Base-by-base conservation (phyloP, 371 early-diverging fungal genomes). In the Apophysomyces ossiformis region DNA sequence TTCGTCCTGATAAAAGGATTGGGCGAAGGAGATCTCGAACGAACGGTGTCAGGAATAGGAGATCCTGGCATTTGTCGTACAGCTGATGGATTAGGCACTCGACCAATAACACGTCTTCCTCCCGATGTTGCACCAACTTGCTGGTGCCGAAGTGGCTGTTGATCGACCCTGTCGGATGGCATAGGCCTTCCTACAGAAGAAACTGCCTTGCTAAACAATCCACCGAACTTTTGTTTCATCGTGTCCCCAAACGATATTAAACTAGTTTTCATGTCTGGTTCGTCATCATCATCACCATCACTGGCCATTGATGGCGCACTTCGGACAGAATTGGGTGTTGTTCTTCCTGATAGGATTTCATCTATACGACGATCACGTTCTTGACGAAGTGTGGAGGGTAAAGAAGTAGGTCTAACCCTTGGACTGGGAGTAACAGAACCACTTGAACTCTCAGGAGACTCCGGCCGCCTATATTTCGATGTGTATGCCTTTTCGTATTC, bases 311-410 rank as follows among this genome's bases (percentile, higher is more conserved):
- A 50, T 35, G 61, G 47, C 1, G 70, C 56, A 8, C 54, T 50
- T 32, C 8, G 66, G 44, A 0, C 58, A 57, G 16, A 70, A 46
- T 5, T 66, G 62, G 32, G 69, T 54, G 38, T 37, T 21, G 68
- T 38, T 37, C 69, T 39, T 26, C 74, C 71, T n/a, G 74, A 72
- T 46, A 82, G 62, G 16, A 82, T 71, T 18, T 75, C 82, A 45
- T 82, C 77, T 5, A 82, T 64, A 21, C 73, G 65, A 46, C 74
- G 69, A 56, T 82, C 79, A 0, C 82, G 68, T 45, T 79, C 76
- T 54, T 56, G 68, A 38, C 78, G 60, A 45, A 75, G n/a, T 36
- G 57, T 57, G 43, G 69, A 61, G 6, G 65, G 9, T 6, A 59
- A 58, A 21, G 61, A 37, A 4, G 45, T 60, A 37, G 45, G 32